Base-by-base conservation (phyloP, 192 early-diverging fungal genomes). In the Pilaira anomala region DNA sequence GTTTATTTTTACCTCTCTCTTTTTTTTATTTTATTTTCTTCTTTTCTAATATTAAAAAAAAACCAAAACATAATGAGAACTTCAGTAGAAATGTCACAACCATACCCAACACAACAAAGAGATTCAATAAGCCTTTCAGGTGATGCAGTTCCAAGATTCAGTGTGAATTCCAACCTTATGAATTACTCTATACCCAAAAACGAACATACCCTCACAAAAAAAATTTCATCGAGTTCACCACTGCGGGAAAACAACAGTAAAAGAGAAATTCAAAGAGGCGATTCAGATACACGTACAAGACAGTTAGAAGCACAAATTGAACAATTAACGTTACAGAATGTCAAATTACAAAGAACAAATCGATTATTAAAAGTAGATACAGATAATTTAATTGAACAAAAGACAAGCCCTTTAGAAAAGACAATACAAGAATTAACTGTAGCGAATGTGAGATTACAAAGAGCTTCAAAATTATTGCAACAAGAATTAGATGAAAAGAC, bases 111-210 rank as follows among this genome's bases (percentile, higher is more conserved):
- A 26, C 53, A 30, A 30, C 28, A 55, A 55, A 55, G 53, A 33
- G 28, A 18, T 55, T 55, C 18, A 33, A n/a, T 55, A 26, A 18
- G n/a, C 26, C 29, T 55, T 30, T 28, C 28, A 21, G 18, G 39
- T 16, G 46, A 61, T 33, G 28, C 22, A 19, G 25, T 44, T 14
- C 41, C 67, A 11, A 36, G 74, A 50, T 76, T 76, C 54, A 71
- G 68, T 56, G 62, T 76, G 29, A 76, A 76, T 51, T 70, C 68
- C 12, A 71, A 76, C 60, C 50, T 76, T 7, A 76, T 76, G 74
- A 76, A 76, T 45, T 76, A 76, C 45, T 76, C 74, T 39, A 76
- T 76, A 60, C 74, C 74, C 13, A 66, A 76, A 42, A 62, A 69
- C 44, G 48, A 67, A 18, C n/a, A 36, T 9, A 3, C 33, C 11